Evolutionary conservation across 805 yeast species (phyloP).

Genomic region (Saturnispora zaruensis): DNA sequence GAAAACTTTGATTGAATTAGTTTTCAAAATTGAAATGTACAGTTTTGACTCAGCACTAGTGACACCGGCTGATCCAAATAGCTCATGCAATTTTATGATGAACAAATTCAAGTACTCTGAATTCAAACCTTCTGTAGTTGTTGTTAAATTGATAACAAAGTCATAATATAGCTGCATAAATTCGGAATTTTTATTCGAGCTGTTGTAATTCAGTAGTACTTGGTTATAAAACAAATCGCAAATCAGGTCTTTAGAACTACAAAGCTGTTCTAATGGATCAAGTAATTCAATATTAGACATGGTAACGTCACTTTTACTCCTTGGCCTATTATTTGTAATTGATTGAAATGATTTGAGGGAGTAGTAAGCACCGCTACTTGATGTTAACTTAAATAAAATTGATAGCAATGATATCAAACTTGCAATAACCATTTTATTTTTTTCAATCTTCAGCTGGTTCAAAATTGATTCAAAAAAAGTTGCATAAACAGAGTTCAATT

Average conservation of each 20-base stretch:
- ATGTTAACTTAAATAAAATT: slow-evolving; percentile 29
- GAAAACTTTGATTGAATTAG: slow-evolving; percentile 27
- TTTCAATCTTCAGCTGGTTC: slow-evolving; percentile 31
- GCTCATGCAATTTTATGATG: slow-evolving; percentile 14
- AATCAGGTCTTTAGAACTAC: slow-evolving; percentile 8
- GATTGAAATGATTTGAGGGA: slow-evolving; percentile 16
- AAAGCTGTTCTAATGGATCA: slow-evolving; percentile 23
- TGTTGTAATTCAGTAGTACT: slow-evolving; percentile 8
- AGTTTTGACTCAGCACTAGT: slow-evolving; percentile 30
- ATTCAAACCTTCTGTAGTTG: slow-evolving; percentile 23
- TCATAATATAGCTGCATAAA: slow-evolving; percentile 18
- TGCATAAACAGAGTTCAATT: slow-evolving; percentile 30
- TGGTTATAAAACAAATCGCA: slow-evolving; percentile 17
- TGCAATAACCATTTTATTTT: slow-evolving; percentile 41
- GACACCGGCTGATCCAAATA: slow-evolving; percentile 16
- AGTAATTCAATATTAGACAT: slow-evolving; percentile 24
- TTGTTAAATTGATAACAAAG: slow-evolving; percentile 20
- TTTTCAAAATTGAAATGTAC: slow-evolving; percentile 28
- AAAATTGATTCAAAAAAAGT: slow-evolving; percentile 28
- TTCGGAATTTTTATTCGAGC: background rate
- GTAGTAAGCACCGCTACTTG: slow-evolving; percentile 27
- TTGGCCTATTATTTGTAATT: background rate
- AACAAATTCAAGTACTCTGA: slow-evolving; percentile 15
- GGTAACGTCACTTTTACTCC: slow-evolving; percentile 33
- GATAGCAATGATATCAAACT: slow-evolving; percentile 41